Conservation (phyloP, 2,329 filamentous ascomycete genomes). For the Cladosporium sp. region DNA sequence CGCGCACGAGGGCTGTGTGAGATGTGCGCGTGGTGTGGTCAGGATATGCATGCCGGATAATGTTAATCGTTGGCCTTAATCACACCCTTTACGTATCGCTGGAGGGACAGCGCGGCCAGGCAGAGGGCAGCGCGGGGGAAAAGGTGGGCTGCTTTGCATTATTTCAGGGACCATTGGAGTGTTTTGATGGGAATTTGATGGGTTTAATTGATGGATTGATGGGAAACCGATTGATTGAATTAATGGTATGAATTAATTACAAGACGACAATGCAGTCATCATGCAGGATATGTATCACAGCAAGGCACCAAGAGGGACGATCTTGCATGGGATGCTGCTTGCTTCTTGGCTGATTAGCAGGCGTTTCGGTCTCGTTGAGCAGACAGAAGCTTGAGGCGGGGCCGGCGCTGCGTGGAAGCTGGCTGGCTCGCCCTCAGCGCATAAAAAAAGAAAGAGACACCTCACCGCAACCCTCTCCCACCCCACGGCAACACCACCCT, state of each 20-base stretch:
- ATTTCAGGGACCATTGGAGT: conserved; percentile 1
- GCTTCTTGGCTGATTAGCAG: conserved; percentile 17
- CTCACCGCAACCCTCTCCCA: conserved; percentile 17
- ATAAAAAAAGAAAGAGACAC: conserved; percentile 20
- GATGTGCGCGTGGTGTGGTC: conserved; percentile 1
- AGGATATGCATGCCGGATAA: conserved; percentile 9
- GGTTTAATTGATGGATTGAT: not conserved
- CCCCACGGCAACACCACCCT: not conserved
- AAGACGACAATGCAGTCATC: not conserved
- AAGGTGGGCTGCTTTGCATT: not conserved
- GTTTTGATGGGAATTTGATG: not conserved
- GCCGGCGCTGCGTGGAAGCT: conserved; percentile 14
- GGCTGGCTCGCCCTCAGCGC: conserved; percentile 19
- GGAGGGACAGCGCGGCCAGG: not conserved
- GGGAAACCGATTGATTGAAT: not conserved
- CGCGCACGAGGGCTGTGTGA: not conserved
- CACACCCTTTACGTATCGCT: conserved; percentile 18
- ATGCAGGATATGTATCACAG: not conserved
- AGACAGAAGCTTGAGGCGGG: conserved; percentile 12
- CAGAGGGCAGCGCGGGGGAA: not conserved
- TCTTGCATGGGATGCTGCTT: not conserved
- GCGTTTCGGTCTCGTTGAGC: conserved; percentile 13
- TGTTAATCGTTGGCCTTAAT: conserved; percentile 13
- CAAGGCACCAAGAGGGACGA: not conserved
- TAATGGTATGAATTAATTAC: not conserved